These are phyloP conservation scores for Phytopythium kandeliae DNA, from an alignment of 352 stramenopile species.

Conservation along the genomic window DNA sequence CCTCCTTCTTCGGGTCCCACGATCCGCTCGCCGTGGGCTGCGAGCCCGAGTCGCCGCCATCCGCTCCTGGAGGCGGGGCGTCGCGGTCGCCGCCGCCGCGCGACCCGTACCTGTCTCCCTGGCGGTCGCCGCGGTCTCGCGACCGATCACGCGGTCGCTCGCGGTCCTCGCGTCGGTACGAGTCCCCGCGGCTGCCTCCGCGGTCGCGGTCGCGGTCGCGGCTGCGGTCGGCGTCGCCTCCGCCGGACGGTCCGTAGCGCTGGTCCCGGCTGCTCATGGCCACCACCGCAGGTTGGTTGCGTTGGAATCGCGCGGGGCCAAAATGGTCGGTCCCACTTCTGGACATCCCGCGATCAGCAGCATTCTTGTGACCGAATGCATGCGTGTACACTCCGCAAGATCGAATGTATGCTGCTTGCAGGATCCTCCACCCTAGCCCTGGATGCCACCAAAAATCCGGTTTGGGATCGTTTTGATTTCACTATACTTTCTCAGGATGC, in stretches of 20 bases:
- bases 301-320: too few species aligned
- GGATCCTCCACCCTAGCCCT: too few species aligned
- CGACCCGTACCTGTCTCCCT: conserved; percentile 1
- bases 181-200: conserved; percentile 19
- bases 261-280: conserved; percentile 7
- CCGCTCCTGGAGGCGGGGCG: neutral
- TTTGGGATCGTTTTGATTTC: too few species aligned
- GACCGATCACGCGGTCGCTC: conserved; percentile 23
- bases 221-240: conserved; percentile 6
- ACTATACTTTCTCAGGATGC: too few species aligned
- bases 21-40: conserved; percentile 33
- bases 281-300: neutral
- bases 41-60: conserved; percentile 12
- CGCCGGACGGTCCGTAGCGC: conserved; percentile 5
- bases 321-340: neutral
- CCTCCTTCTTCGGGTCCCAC: conserved; percentile 75
- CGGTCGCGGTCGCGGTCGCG: conserved; percentile 13
- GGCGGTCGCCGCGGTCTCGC: conserved; percentile 23
- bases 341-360: too few species aligned
- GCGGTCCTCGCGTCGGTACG: conserved; percentile 18
- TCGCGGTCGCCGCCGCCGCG: neutral
- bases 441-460: too few species aligned
- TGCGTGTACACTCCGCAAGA: too few species aligned
- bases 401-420: too few species aligned
- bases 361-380: too few species aligned